Base-by-base conservation (phyloP, 2,329 filamentous ascomycete genomes). In the Alternaria gansuensis region DNA sequence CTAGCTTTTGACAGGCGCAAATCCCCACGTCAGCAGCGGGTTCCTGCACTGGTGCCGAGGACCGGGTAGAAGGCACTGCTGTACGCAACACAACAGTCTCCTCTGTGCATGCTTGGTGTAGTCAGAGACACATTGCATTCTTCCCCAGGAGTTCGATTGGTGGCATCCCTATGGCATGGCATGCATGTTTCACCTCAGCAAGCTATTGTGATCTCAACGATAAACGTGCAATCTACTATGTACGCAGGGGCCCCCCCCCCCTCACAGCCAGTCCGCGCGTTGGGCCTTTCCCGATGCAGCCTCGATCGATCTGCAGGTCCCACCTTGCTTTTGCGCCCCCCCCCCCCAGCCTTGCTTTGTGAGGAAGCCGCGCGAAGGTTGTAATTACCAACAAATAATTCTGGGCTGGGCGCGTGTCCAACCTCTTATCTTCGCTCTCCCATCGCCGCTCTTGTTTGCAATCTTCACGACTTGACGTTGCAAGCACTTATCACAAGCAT, bases 321-420 rank as follows among this genome's bases (percentile, higher is more conserved):
- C 60, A 60, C 34, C 54, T 55, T 54, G 54, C 44, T 65, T 59
- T 52, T 41, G 60, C 51, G 28, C 48, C 21, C 17, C 26, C 17
- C 23, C 48, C 21, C 17, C 26, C 17, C 23, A 33, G 43, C 65
- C 64, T 63, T 65, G 64, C 62, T 63, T 59, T 46, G 31, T 34
- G 54, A 34, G 54, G 51, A 24, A 55, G 57, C 34, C 45, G 44
- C 46, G 52, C 37, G 45, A 26, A 36, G 41, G 62, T 57, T 57
- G 55, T 59, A n/a, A n/a, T n/a, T n/a, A 64, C 60, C 58, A 57
- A 59, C 52, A 64, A 65, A 61, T 64, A 55, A 56, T 41, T 40
- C 33, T 28, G 24, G 34, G 40, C 53, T 37, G 48, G 39, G 13
- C 33, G 26, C 9, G 34, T 50, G 23, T 51, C 55, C 59, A 61